Base-by-base conservation (phyloP, 2,329 filamentous ascomycete species). In the Aspergillus nomiae region DNA sequence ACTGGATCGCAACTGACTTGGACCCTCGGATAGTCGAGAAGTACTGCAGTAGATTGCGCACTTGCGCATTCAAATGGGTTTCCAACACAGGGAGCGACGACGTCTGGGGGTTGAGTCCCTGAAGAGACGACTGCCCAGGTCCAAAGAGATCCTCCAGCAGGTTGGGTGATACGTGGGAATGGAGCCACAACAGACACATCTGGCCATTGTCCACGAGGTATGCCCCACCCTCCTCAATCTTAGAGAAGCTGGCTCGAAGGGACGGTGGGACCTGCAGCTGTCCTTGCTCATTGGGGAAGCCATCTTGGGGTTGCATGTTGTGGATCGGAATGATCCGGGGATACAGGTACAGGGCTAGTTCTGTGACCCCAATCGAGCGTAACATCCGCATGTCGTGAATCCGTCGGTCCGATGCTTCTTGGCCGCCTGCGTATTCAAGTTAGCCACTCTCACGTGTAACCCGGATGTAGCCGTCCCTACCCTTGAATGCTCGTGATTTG, bases 181-280 rank as follows among this genome's bases (percentile, higher is more conserved):
- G 95, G 69, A 98, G 84, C 95, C 95, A 99, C 19, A 99, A 82
- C 28, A 98, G 85, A 73, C 93, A 92, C 67, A 91, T 88, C 76
- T 99, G 95, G 6, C 95, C 95, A 71, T 98, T 97, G 76, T 99
- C 95, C 26, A 99, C 90, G 21, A 99, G 82, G 76, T 99, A 99
- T 1, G 90, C 95, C 36, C 95, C 95, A 32, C 95, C 95, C 60
- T 96, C 90, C 79, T 99, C 94, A 51, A 98, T 89, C 48, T 91
- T 89, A 12, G 90, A 88, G 78, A 96, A 99, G 0, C 91, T 94
- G 11, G 93, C 90, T 36, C 95, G 90, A 61, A 96, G 83, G 9
- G 89, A 81, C 0, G 90, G 87, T 3, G 95, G 95, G 81, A 99
- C 89, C 73, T 89, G 89, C 46, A 99, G 83, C 67, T 97, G 91